Evolutionary conservation across 2,329 filamentous ascomycete species (phyloP).

Genomic region (Cercospora beticola): DNA sequence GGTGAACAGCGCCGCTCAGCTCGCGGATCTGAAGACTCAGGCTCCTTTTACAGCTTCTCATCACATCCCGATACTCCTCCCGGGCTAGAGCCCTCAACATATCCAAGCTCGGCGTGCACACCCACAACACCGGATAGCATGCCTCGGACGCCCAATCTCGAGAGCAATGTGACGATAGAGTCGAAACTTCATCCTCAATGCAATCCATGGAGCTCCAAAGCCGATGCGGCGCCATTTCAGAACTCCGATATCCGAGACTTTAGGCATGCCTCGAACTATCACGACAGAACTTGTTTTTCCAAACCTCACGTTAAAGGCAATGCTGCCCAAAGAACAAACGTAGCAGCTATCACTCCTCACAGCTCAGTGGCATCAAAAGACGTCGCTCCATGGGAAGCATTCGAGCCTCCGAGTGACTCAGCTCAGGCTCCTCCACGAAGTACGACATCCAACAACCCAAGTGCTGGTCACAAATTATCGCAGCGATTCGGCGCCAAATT

Average conservation of each 20-base stretch:
- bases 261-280: neutral
- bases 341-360: neutral
- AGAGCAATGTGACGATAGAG: neutral
- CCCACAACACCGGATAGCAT: neutral
- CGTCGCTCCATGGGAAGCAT: slow-evolving; percentile 24
- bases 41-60: neutral
- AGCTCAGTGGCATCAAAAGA: neutral
- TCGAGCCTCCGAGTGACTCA: slow-evolving; percentile 11
- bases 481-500: slow-evolving; percentile 3
- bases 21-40: neutral
- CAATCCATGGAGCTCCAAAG: neutral
- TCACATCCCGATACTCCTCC: neutral
- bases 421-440: neutral
- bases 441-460: neutral
- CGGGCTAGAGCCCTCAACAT: neutral
- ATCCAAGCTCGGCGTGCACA: neutral
- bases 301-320: neutral
- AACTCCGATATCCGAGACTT: neutral
- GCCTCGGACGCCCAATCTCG: neutral
- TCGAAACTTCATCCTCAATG: neutral
- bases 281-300: neutral
- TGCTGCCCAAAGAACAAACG: neutral
- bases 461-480: neutral
- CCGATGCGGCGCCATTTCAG: neutral
- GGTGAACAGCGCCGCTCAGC: neutral